Base-by-base conservation (phyloP, 2,329 filamentous ascomycete genomes). In the Leptographium galeiforme region DNA sequence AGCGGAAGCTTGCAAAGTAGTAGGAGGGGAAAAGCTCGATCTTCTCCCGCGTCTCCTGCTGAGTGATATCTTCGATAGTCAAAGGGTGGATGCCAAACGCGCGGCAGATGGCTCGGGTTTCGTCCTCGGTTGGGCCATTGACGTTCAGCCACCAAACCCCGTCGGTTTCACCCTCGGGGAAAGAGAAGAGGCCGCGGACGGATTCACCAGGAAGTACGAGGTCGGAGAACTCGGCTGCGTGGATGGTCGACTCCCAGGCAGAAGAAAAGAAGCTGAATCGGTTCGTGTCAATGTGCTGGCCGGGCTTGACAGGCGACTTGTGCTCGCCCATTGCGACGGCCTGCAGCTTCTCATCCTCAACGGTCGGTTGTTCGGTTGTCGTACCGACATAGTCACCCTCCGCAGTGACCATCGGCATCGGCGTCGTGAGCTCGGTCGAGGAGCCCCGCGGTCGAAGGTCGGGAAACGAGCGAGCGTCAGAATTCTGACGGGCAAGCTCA, bases 111-210 rank as follows among this genome's bases (percentile, higher is more conserved):
- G 84, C 84, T 45, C 84, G 82, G 19, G 95, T 82, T 66, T 97
- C 93, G 55, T 91, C 89, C 63, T 90, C 87, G 1, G 85, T 90
- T 1, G 91, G 89, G 60, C 87, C 89, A 65, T 91, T 85, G 66
- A 96, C 85, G 63, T 98, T 95, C 50, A 98, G 76, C 93, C 93
- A 98, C 90, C 91, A 98, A n/a, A 95, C 90, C 62, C 91, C 91
- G 61, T 89, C 77, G 2, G 71, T 68, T 57, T 82, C 79, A 34
- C 77, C 75, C 51, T 75, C 81, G 8, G 81, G 81, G 38, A 83
- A 72, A 36, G 75, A 73, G 65, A 98, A 98, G 12, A 98, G 79
- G 54, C 89, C 89, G 36, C 88, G 84, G 61, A 97, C 86, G 55
- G 85, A 86, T 66, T 96, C 93, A 10, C 89, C 91, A 2, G 90